Evolutionary conservation across 108 stramenopile species (phyloP).

Genomic region (Fragilaria radians): DNA sequence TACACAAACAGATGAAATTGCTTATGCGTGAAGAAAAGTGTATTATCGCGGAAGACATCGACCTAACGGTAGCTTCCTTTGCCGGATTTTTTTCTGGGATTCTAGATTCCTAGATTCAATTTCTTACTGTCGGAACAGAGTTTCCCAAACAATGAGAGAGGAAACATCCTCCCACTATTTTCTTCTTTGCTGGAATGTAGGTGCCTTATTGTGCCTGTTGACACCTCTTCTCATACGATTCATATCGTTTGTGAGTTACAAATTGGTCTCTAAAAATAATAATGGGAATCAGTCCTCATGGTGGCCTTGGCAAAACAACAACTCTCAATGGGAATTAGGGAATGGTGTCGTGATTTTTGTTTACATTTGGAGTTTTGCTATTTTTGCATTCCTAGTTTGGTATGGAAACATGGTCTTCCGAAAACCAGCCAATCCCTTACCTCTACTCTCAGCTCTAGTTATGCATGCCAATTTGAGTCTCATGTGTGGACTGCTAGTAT

Average conservation of each 20-base stretch:
- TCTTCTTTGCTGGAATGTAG: neutral
- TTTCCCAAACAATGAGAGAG: no score
- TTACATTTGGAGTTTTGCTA: neutral
- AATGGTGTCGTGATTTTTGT: neutral
- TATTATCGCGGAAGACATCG: no score
- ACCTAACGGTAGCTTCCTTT: no score
- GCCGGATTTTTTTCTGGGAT: no score
- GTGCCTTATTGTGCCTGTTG: neutral
- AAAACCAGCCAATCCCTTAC: neutral
- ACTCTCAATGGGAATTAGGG: neutral
- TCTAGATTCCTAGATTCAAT: no score
- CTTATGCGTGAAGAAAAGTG: no score
- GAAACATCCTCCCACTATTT: no score
- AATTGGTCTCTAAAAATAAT: neutral
- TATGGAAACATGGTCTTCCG: neutral
- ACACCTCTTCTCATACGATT: neutral
- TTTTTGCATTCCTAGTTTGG: neutral
- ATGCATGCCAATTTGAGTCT: neutral
- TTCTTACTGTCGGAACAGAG: no score
- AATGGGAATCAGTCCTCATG: neutral
- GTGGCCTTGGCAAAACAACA: neutral
- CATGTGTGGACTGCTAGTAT: neutral
- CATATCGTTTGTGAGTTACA: neutral
- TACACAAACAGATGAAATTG: no score
- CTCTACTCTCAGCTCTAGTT: neutral